Evolutionary conservation across 1,284 basidiomycete species (phyloP), one percentile per base, ranked within the genome.

Genomic region (Hypsizygus ulmarius): DNA sequence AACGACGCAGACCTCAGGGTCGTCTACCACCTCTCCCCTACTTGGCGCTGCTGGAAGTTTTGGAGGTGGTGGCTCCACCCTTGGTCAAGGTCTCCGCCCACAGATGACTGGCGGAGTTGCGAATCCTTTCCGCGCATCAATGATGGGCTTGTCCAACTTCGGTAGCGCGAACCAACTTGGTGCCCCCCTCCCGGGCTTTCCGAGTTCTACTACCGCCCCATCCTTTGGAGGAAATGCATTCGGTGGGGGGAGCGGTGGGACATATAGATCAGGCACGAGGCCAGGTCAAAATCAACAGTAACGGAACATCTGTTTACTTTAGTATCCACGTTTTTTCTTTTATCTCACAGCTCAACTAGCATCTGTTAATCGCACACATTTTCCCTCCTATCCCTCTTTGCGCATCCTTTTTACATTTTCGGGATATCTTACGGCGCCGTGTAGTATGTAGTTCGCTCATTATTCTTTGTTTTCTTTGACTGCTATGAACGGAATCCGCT

Each of bases 41-140:
- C 42, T 49, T 29, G 54, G 52, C 16, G 61, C 46, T 28, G 27
- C 34, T 12, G 47, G 43, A 12, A 45, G 15, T 25, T 66, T 70
- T 38, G 64, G 66, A 12, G 62, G 58, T 10, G 56, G 55, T 39
- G 69, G 70, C 11, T 72, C 69, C 4, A 64, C 71, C 1, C 47
- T 80, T 6, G 84, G 85, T 12, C 72, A 74, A 25, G 85, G 87
- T 3, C 69, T 91, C 25, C 73, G 86, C 27, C 84, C 88, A 3
- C 88, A 91, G 59, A 74, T 78, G 60, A 90, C 87, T 3, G 87
- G 86, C 1, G 82, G 81, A 10, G 82, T 68, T 19, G 81, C 79
- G 7, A 91, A 90, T 57, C 88, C 89, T 6, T 91, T 91, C 73
- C 77, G 88, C 37, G 79, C 83, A 7, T 83, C 82, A 2, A 81